Conservation (phyloP, 148 eudicot species). For the Camellia japonica region DNA sequence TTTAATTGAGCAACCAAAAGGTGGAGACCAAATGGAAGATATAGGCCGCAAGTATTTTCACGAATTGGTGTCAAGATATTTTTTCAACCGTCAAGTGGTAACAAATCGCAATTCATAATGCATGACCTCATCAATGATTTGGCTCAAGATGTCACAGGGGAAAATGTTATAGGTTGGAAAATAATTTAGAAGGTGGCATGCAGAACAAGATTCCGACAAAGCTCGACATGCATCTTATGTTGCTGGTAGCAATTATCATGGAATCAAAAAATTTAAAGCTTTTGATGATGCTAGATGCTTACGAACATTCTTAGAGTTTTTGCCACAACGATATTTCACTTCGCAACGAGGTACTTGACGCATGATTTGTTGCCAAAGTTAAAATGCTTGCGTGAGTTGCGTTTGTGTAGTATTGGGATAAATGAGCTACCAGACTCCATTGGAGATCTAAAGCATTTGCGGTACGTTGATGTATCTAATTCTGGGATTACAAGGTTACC, state of each 20-base stretch:
- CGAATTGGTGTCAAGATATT: neutral
- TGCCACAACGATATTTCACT: neutral
- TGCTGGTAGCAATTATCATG: neutral
- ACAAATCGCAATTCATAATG: too few relatives aligned
- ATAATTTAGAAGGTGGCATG: neutral
- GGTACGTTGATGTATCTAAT: constrained; percentile 29
- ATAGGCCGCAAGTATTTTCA: neutral
- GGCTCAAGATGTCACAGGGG: constrained; percentile 17
- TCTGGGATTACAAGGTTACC: constrained; percentile 13
- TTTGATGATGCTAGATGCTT: neutral
- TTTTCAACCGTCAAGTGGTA: neutral
- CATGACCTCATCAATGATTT: constrained; percentile 29
- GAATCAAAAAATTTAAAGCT: neutral
- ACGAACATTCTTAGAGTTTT: neutral
- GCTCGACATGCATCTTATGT: neutral
- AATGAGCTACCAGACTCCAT: constrained; percentile 11
- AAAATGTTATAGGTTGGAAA: neutral
- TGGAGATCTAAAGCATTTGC: constrained; percentile 21
- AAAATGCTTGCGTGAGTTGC: constrained; percentile 20
- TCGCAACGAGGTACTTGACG: neutral
- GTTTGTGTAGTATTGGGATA: constrained; percentile 6
- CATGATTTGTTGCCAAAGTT: constrained; percentile 6
- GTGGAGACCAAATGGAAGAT: neutral
- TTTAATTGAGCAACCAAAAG: neutral
- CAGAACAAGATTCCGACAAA: neutral